Base-by-base conservation (phyloP, 257 asterid species). In the Orobanche coerulescens region DNA sequence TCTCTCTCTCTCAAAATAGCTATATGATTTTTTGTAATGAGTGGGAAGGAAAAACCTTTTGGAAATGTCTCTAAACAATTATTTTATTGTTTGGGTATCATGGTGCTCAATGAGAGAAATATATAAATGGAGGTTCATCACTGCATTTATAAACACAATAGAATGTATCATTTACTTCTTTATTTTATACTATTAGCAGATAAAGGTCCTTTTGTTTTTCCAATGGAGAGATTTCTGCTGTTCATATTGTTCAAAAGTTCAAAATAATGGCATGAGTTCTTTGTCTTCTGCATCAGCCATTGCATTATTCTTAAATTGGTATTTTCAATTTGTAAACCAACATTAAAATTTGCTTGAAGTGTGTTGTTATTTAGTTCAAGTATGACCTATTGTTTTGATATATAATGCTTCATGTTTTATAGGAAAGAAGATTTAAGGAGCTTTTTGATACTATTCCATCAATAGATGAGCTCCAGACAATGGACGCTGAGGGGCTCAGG, bases 351-450 rank as follows among this genome's bases (percentile, higher is more conserved):
- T 55, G 30, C 61, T 31, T 73, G 70, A 62, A 23, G 23, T 23
- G 56, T 40, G 36, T 28, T 60, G 33, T 39, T 44, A 1, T 66
- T 43, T 48, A 39, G 53, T 55, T 28, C 40, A 49, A 40, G 18
- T 31, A 28, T 58, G 58, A 65, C 23, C 10, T 40, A 40, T 66
- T 44, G 15, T 49, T 67, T 54, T 53, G 22, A 24, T 72, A 62
- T 72, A 59, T 79, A 59, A 58, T 67, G 31, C 58, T 59, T 62
- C 63, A 28, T 64, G 57, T 70, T 71, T 64, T 79, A 81, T 67
- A 90, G 97, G 97, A 87, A 82, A 82, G 90, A 87, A 82, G 96
- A 82, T 80, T 87, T 77, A 90, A 82, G 85, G 96, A 87, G 81
- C 86, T 78, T 63, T 87, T 84, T 72, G 91, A 90, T 61, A 67